Base-by-base conservation (phyloP, 257 asterid genomes). In the Fraxinus anomala region DNA sequence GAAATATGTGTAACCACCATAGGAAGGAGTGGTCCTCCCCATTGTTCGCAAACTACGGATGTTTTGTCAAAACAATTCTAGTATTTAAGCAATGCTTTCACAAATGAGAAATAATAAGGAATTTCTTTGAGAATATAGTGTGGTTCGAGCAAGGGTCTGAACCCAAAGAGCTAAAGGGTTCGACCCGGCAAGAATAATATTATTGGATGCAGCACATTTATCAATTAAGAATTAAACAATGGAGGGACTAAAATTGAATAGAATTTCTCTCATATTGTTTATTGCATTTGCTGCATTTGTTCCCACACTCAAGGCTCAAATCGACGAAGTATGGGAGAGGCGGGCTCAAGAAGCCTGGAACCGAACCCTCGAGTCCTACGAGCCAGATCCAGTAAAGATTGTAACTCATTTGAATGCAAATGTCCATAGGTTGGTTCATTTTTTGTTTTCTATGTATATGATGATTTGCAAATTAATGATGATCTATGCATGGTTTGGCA, bases 301-400 rank as follows among this genome's bases (percentile, higher is more conserved):
- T 13, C 87, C 93, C 8, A 23, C 68, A 34, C 56, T 79, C 3
- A 17, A 19, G 10, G 93, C 89, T 13, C 73, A 87, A 0, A 70
- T 72, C 14, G 97, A 92, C 14, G 92, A 84, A 1, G 79, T 47
- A 0, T 90, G 97, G 97, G 28, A 26, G 4, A 70, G 47, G 16
- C 81, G 90, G 28, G 85, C 87, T 10, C 85, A 77, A 2, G 91
- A 85, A 68, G 92, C 98, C 1, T 83, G 90, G 88, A 85, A 88
- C 36, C 66, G 83, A 5, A 85, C 94, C 0, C 85, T 87, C 23
- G 74, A 70, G 1, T 77, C 92, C 1, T 91, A 86, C 31, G 87
- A 88, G 19, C 86, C 94, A 0, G 44, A 79, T 1, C 98, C 98
- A 0, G 82, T 61, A 3, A 77, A 80, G 12, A 76, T 91, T 5